Conservation (phyloP, 2,329 filamentous ascomycete genomes). For the Colletotrichum cordylinicola region DNA sequence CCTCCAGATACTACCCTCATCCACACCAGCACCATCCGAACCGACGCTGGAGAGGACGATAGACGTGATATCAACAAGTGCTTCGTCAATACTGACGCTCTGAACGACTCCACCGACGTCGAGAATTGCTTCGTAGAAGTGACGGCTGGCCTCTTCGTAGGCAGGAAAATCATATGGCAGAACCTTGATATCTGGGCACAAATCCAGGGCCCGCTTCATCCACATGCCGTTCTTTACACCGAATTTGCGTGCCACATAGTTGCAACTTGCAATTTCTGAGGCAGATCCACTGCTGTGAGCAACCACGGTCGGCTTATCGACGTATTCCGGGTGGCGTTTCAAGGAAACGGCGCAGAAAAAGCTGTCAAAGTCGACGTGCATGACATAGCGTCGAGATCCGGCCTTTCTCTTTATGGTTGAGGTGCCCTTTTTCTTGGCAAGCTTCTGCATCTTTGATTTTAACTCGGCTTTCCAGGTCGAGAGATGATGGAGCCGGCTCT, state of each 20-base stretch:
- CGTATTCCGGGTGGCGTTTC: slow-evolving; percentile 76
- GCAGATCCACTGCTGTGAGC: slow-evolving; percentile 85
- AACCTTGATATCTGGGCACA: slow-evolving; percentile 86
- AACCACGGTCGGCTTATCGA: slow-evolving; percentile 83
- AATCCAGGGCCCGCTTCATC: slow-evolving; percentile 88
- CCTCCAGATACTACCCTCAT: slow-evolving; percentile 73
- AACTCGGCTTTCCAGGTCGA: slow-evolving; percentile 97
- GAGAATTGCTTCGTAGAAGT: slow-evolving; percentile 87
- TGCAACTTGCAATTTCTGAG: slow-evolving; percentile 97
- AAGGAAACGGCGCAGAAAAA: slow-evolving; percentile 95
- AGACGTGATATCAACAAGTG: slow-evolving; percentile 81
- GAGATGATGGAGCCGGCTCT: slow-evolving; percentile 92
- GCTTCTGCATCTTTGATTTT: slow-evolving; percentile 84
- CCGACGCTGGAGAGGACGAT: slow-evolving; percentile 70
- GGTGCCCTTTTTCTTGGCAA: slow-evolving; percentile 72
- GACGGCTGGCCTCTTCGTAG: slow-evolving; percentile 88
- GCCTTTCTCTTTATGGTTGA: slow-evolving; percentile 54
- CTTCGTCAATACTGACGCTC: slow-evolving; percentile 97
- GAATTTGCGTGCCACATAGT: slow-evolving; percentile 86
- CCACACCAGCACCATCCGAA: slow-evolving; percentile 68
- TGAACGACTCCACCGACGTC: slow-evolving; percentile 84
- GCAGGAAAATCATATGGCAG: slow-evolving; percentile 95
- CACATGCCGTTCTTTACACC: slow-evolving; percentile 99
- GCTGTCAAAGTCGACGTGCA: slow-evolving; percentile 98
- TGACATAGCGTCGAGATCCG: slow-evolving; percentile 78